Evolutionary conservation across 106 monocot genomes (phyloP).

Genomic region (Dioscorea zingiberensis): DNA sequence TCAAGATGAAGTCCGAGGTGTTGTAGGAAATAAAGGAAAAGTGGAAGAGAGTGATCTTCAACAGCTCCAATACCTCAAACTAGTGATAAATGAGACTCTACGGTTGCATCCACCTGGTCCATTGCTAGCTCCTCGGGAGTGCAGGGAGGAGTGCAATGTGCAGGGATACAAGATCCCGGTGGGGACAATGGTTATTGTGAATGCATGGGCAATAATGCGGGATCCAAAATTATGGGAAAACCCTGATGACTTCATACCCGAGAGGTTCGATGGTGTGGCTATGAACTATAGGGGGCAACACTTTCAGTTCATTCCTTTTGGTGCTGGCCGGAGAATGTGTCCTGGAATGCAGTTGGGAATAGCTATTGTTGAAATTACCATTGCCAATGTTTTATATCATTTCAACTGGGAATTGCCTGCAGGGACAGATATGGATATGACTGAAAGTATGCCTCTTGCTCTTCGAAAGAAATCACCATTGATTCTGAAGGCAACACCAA

Average conservation of each 20-base stretch:
- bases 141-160: not conserved
- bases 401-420: constrained; percentile 28
- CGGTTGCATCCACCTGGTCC: constrained; percentile 28
- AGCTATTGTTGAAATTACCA: constrained; percentile 6
- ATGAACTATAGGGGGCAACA: constrained; percentile 21
- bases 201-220: constrained; percentile 13
- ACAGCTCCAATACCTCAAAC: constrained; percentile 16
- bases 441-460: constrained; percentile 8
- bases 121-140: constrained; percentile 19
- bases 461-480: too few species aligned
- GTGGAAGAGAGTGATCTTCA: constrained; percentile 16
- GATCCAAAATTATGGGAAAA: constrained; percentile 22
- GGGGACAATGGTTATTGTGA: constrained; percentile 21
- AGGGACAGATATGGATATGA: constrained; percentile 26
- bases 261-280: constrained; percentile 16
- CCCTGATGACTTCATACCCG: constrained; percentile 25
- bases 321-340: constrained; percentile 25
- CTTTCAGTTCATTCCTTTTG: constrained; percentile 25
- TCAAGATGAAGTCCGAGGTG: constrained; percentile 13
- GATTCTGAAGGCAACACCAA: too few species aligned
- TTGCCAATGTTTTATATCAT: constrained; percentile 25
- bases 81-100: constrained; percentile 26
- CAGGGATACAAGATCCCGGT: constrained; percentile 22
- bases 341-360: constrained; percentile 23
- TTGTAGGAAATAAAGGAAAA: constrained; percentile 5